Percentiles rank a stretch among this genome's conserved stretches.
Conservation (phyloP, 495 filamentous ascomycete species). For the Patellaria atrata region DNA sequence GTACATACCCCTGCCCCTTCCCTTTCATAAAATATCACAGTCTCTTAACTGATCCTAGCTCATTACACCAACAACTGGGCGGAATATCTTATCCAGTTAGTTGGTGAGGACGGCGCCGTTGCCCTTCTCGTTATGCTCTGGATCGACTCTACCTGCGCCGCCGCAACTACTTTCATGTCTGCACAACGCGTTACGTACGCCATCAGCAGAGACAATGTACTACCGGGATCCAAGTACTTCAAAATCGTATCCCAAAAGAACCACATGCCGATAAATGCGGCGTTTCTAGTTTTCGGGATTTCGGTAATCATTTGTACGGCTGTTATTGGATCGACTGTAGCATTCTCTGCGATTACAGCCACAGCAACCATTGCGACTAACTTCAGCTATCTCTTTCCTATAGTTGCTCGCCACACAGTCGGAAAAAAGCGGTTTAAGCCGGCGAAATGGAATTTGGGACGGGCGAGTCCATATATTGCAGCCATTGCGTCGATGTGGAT, state of each 20-base stretch:
- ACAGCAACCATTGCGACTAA: slow-evolving; percentile 25
- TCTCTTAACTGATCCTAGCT: too few relatives aligned
- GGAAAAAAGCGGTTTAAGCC: slow-evolving; percentile 23
- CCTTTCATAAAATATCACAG: too few relatives aligned
- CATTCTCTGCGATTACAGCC: slow-evolving; percentile 25
- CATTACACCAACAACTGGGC: slow-evolving; percentile 31
- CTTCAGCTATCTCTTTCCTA: slow-evolving; percentile 25
- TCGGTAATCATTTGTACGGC: slow-evolving; percentile 20
- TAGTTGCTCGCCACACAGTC: slow-evolving; percentile 24
- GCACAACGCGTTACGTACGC: slow-evolving; percentile 28
- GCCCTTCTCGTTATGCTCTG: slow-evolving; percentile 23
- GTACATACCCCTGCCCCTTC: slow-evolving; percentile 10
- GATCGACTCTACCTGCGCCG: slow-evolving; percentile 23
- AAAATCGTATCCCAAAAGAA: slow-evolving; percentile 9
- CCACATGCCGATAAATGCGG: slow-evolving; percentile 25
- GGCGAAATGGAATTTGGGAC: slow-evolving; percentile 25
- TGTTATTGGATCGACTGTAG: slow-evolving; percentile 25
- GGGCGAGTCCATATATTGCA: too few relatives aligned
- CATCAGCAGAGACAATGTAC: slow-evolving; percentile 24
- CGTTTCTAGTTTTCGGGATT: slow-evolving; percentile 20
- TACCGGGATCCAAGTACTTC: slow-evolving; percentile 22
- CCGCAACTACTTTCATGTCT: slow-evolving; percentile 23
- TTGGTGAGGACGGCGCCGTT: slow-evolving; percentile 21
- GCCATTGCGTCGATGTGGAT: too few relatives aligned
- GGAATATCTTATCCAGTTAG: slow-evolving; percentile 25